Conservation (phyloP, 1,284 basidiomycete genomes). For the Earliella scabrosa region DNA sequence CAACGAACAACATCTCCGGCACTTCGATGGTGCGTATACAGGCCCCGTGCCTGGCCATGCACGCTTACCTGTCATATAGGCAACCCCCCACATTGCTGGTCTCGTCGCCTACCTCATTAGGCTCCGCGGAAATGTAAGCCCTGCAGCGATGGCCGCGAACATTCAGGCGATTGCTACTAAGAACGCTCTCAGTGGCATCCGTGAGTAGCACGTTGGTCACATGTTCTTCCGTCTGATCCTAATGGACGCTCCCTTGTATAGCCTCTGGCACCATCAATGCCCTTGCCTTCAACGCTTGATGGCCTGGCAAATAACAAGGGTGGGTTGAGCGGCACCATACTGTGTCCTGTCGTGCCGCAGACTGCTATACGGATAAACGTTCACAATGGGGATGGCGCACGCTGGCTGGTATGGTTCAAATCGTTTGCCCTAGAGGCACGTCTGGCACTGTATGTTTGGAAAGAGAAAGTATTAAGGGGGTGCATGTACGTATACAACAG, state of each 20-base stretch:
- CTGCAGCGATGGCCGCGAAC: constrained; percentile 31
- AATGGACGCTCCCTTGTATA: constrained; percentile 1
- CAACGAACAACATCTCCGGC: constrained; percentile 37
- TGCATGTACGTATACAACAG: too few species aligned
- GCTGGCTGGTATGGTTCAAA: too few species aligned
- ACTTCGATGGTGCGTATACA: constrained; percentile 29
- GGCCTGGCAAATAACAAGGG: too few species aligned
- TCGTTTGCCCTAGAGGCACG: too few species aligned
- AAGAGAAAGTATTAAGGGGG: too few species aligned
- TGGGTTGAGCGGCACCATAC: too few species aligned
- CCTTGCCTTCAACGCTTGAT: constrained; percentile 32
- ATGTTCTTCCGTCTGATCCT: too few species aligned
- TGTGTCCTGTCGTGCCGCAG: too few species aligned
- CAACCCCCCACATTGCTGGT: constrained; percentile 40
- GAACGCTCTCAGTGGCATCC: constrained; percentile 33
- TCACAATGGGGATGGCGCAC: too few species aligned
- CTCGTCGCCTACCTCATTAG: constrained; percentile 40
- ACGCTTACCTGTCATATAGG: constrained; percentile 13
- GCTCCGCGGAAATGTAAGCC: constrained; percentile 33
- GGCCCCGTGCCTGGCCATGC: neutral
- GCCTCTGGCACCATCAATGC: constrained; percentile 30
- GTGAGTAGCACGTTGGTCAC: constrained; percentile 20
- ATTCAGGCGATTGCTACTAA: constrained; percentile 31
- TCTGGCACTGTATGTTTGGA: too few species aligned
- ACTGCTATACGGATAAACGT: too few species aligned